Base-by-base conservation (phyloP, 495 filamentous ascomycete genomes). In the Neurospora sp. region DNA sequence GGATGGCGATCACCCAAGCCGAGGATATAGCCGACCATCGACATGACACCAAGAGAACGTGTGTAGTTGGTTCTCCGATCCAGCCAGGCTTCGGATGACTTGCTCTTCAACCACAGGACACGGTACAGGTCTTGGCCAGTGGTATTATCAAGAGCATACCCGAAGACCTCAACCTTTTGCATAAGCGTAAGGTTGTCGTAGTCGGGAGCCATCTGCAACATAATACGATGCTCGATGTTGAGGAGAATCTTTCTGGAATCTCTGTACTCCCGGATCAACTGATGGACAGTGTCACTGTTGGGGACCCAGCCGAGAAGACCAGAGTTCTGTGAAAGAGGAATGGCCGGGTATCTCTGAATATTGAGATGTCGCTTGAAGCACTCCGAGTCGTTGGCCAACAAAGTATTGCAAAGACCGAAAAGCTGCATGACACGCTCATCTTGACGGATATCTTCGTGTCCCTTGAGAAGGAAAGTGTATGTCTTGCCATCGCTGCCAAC, bases 91-190 rank as follows among this genome's bases (percentile, higher is more conserved):
- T 99, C 96, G 0, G 96, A 98, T 77, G 92, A 95, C 86, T 97
- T 98, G 81, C 92, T 96, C 89, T 98, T 98, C 69, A 99, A 85
- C 96, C 96, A 99, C 41, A 99, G 85, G 5, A 99, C 96, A 23
- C 96, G 93, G 81, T 98, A 99, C 44, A 99, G 87, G 83, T 99
- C 96, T 78, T 99, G 97, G 6, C 96, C 96, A 4, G 96, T 99
- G 1, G 96, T 99, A 77, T 99, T 99, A 85, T 99, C 96, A 75
- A 99, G 89, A 11, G 96, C 96, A 79, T 99, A 99, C 38, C 95
- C 94, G 76, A 99, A 99, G 10, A 99, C 96, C 79, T 99, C 96
- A 4, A 98, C 96, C 83, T 99, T 99, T 80, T 99, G 96, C 96
- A 99, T 99, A 38, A 99, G 88, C 0, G 96, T 97, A 16, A 99